Conservation (phyloP, 257 asterid genomes). For the Penstemon eatonii region DNA sequence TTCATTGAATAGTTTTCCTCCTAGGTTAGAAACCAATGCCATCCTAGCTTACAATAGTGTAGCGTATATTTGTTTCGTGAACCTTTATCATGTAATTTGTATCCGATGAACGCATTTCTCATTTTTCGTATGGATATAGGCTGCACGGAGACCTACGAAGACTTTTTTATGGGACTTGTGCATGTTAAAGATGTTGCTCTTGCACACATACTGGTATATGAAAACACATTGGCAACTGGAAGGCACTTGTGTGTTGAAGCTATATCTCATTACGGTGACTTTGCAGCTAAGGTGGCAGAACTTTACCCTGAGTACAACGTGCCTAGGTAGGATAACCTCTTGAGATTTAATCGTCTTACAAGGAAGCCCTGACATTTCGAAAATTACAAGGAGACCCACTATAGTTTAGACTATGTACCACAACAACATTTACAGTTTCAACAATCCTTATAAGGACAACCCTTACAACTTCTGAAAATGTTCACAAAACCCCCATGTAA, state of each 20-base stretch:
- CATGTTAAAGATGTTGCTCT: slow-evolving; percentile 48
- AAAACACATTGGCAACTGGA: slow-evolving; percentile 40
- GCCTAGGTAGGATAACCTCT: slow-evolving; percentile 43
- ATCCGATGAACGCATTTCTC: neutral
- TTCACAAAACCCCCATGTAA: too few relatives aligned
- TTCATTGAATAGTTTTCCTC: too few relatives aligned
- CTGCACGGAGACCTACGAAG: slow-evolving; percentile 40
- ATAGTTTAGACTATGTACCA: too few relatives aligned
- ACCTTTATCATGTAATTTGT: neutral
- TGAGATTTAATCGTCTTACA: too few relatives aligned
- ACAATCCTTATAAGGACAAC: too few relatives aligned
- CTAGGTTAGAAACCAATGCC: too few relatives aligned
- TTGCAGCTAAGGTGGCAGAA: slow-evolving; percentile 64
- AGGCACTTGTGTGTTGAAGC: slow-evolving; percentile 45
- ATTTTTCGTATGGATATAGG: slow-evolving; percentile 38
- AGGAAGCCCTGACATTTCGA: too few relatives aligned
- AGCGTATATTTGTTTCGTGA: too few relatives aligned
- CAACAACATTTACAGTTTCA: too few relatives aligned
- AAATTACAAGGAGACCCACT: too few relatives aligned
- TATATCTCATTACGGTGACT: slow-evolving; percentile 55
- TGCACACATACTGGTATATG: slow-evolving; percentile 43
- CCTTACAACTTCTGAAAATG: too few relatives aligned
- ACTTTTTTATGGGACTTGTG: slow-evolving; percentile 37
- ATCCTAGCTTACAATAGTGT: too few relatives aligned
- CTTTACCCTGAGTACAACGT: slow-evolving; percentile 55